Conservation (phyloP, 2,329 filamentous ascomycete genomes). For the Sarocladiaceae sp. region DNA sequence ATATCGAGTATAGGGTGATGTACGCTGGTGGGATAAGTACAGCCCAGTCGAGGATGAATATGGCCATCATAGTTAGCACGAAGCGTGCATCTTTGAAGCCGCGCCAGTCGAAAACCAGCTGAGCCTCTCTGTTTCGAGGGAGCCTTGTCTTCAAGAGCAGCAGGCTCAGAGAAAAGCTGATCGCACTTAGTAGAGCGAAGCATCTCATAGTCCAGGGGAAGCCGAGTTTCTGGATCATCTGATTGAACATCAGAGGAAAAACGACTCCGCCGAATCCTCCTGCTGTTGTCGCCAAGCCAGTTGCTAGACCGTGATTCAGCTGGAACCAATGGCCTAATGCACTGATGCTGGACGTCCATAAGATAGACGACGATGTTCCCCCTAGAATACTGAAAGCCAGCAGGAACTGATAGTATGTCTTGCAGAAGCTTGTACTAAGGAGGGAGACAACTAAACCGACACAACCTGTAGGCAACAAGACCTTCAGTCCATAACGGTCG, state of each 20-base stretch:
- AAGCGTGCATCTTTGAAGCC: conserved; percentile 24
- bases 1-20: conserved; percentile 23
- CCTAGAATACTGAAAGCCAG: conserved; percentile 21
- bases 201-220: conserved; percentile 47
- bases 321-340: conserved; percentile 45
- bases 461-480: conserved; percentile 60
- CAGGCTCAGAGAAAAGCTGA: conserved; percentile 19
- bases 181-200: conserved; percentile 41
- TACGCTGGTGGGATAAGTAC: conserved; percentile 31
- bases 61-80: conserved; percentile 21
- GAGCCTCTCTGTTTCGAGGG: not conserved
- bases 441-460: conserved; percentile 55
- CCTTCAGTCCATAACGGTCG: conserved; percentile 64
- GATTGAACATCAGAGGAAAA: conserved; percentile 26
- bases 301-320: conserved; percentile 42
- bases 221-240: conserved; percentile 17
- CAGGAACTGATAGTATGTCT: conserved; percentile 39
- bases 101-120: conserved; percentile 15
- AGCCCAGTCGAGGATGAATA: conserved; percentile 29
- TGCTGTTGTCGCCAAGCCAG: conserved; percentile 47
- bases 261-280: conserved; percentile 47
- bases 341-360: conserved; percentile 37
- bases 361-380: conserved; percentile 31
- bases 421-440: conserved; percentile 63
- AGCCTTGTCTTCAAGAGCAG: conserved; percentile 24